Conservation (phyloP, 2,329 filamentous ascomycete species). For the Cladosporium halotolerans region DNA sequence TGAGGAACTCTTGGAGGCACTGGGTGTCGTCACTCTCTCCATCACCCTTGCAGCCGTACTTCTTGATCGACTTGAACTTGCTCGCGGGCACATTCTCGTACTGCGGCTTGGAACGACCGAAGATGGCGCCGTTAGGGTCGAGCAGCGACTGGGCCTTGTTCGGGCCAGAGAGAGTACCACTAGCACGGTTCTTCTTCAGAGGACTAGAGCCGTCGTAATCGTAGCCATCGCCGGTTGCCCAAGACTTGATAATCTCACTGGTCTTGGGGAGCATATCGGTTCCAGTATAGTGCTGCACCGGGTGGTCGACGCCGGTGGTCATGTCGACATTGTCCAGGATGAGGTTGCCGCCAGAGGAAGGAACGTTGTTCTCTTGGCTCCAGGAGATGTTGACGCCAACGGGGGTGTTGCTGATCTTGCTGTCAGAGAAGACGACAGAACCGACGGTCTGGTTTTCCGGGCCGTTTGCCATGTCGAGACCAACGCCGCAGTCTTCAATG, state of each 20-base stretch:
- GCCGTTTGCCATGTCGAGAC: constrained; percentile 45
- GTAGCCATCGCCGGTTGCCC: constrained; percentile 75
- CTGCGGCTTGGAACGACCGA: constrained; percentile 82
- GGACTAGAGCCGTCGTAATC: constrained; percentile 25
- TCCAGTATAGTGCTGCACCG: constrained; percentile 55
- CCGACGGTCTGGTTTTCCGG: constrained; percentile 64
- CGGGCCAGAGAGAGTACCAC: constrained; percentile 34
- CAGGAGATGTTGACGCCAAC: constrained; percentile 66
- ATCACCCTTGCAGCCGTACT: constrained; percentile 74
- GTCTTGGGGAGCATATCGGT: constrained; percentile 63
- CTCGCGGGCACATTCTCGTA: constrained; percentile 64
- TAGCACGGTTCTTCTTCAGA: constrained; percentile 45
- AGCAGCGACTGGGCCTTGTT: constrained; percentile 63
- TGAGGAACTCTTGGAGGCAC: constrained; percentile 71
- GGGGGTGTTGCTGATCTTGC: constrained; percentile 66
- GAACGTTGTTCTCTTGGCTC: constrained; percentile 39
- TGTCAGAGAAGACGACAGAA: constrained; percentile 77
- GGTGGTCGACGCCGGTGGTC: constrained; percentile 54
- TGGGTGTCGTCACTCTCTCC: constrained; percentile 80
- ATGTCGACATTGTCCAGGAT: constrained; percentile 90
- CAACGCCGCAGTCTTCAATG: constrained; percentile 42
- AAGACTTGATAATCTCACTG: constrained; percentile 58
- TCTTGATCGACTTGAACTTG: constrained; percentile 77
- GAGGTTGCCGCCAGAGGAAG: constrained; percentile 70
- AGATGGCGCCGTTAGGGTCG: constrained; percentile 59